Conservation (phyloP, 768 basidiomycete genomes). For the Sutorius australiensis region DNA sequence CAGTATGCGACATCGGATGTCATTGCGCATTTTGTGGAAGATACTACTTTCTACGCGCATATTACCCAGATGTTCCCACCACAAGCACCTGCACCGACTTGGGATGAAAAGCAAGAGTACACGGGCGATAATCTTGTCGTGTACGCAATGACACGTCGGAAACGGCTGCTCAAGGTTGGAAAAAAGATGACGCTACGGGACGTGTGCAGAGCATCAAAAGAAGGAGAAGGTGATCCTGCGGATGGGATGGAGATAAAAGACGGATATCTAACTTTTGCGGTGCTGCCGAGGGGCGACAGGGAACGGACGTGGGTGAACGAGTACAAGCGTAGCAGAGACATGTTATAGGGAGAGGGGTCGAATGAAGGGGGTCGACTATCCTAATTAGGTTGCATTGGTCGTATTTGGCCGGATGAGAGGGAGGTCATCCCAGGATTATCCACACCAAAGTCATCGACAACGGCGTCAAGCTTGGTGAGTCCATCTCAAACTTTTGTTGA, state of each 20-base stretch:
- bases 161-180: conserved; percentile 84
- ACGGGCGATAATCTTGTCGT: conserved; percentile 59
- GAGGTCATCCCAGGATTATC: conserved; percentile 1
- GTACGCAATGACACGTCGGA: conserved; percentile 77
- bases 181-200: conserved; percentile 84
- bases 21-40: conserved; percentile 81
- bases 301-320: conserved; percentile 87
- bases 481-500: conserved; percentile 32
- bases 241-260: conserved; percentile 87
- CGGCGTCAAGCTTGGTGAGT: conserved; percentile 72
- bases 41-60: conserved; percentile 76
- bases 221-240: conserved; percentile 49
- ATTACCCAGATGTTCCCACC: conserved; percentile 83
- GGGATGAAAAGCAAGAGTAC: conserved; percentile 77
- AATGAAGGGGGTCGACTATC: conserved; percentile 8
- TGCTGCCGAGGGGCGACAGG: conserved; percentile 69
- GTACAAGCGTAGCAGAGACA: conserved; percentile 62
- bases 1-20: conserved; percentile 86
- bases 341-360: conserved; percentile 8
- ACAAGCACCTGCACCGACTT: conserved; percentile 56
- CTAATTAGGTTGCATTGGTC: conserved; percentile 22
- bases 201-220: conserved; percentile 62
- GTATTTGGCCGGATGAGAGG: conserved; percentile 27
- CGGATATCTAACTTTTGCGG: conserved; percentile 75
- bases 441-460: conserved; percentile 40